phyloP scores from a whole-genome alignment of 768 basidiomycete species.

The Solioccasus polychromus region DNA sequence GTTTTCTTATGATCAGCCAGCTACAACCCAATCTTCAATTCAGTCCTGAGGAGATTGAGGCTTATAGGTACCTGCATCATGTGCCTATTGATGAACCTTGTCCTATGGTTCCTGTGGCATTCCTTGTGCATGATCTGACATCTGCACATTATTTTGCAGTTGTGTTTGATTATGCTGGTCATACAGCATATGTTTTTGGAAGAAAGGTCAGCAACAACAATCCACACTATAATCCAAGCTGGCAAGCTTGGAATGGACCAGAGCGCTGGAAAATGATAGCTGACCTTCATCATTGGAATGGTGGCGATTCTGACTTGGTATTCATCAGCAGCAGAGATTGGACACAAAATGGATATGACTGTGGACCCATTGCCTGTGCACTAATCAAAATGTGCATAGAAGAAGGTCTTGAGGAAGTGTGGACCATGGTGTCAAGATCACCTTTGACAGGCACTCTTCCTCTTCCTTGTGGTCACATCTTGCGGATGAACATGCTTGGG shows the following conservation, averaged over 20 bases:
- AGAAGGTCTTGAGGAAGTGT: not conserved
- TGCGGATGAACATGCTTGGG: not conserved
- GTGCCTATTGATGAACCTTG: not conserved
- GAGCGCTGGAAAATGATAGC: not conserved
- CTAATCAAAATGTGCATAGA: not conserved
- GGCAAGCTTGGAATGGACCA: slow-evolving; percentile 1
- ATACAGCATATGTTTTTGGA: slow-evolving; percentile 1
- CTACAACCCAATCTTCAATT: not conserved
- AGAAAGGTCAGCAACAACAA: not conserved
- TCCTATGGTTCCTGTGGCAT: not conserved
- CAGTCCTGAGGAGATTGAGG: not conserved
- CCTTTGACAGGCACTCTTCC: not conserved
- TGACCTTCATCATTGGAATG: not conserved
- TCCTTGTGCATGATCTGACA: not conserved
- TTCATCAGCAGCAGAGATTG: not conserved
- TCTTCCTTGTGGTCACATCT: slow-evolving; percentile 1
- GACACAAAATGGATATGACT: slow-evolving; percentile 8
- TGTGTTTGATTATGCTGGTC: not conserved
- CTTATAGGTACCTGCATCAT: not conserved
- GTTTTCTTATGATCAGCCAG: not conserved
- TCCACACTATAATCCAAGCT: not conserved
- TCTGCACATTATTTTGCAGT: slow-evolving; percentile 2
- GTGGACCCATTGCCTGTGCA: not conserved
- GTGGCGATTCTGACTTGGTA: not conserved
- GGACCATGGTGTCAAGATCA: not conserved